Conservation (phyloP, 106 monocot species). For the Dendrobium officinale region DNA sequence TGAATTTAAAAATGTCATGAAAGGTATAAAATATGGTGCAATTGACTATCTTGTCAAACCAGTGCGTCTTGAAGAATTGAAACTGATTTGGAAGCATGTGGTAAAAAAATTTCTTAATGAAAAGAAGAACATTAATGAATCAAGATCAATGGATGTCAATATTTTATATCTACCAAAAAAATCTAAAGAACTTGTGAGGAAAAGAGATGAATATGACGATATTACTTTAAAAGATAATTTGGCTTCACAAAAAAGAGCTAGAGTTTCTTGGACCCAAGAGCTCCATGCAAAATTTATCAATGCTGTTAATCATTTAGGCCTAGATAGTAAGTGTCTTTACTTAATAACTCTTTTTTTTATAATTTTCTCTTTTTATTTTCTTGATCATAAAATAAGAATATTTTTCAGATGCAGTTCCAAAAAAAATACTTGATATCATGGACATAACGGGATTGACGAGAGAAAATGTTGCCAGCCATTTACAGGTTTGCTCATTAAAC, state of each 20-base stretch:
- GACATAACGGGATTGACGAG: conserved; percentile 26
- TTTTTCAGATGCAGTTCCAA: conserved; percentile 32
- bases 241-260: conserved; percentile 44
- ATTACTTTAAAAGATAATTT: conserved; percentile 41
- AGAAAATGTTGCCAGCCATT: conserved; percentile 42
- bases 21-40: conserved; percentile 65
- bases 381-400: neutral
- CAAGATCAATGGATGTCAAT: neutral
- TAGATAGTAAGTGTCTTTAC: conserved; percentile 33
- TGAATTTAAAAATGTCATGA: conserved; percentile 45
- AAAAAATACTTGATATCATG: conserved; percentile 40
- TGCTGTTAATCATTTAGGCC: conserved; percentile 62
- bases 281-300: conserved; percentile 63
- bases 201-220: conserved; percentile 24
- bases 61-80: conserved; percentile 58
- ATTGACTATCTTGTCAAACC: conserved; percentile 75
- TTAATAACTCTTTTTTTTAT: neutral
- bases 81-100: conserved; percentile 77
- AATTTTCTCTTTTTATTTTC: neutral
- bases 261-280: conserved; percentile 60
- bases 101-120: conserved; percentile 37
- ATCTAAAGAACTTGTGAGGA: conserved; percentile 53
- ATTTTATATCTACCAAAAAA: conserved; percentile 24
- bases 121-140: conserved; percentile 29
- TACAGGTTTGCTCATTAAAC: conserved; percentile 18